Base-by-base conservation (phyloP, 352 stramenopile genomes). In the Globisporangium spinosum region DNA sequence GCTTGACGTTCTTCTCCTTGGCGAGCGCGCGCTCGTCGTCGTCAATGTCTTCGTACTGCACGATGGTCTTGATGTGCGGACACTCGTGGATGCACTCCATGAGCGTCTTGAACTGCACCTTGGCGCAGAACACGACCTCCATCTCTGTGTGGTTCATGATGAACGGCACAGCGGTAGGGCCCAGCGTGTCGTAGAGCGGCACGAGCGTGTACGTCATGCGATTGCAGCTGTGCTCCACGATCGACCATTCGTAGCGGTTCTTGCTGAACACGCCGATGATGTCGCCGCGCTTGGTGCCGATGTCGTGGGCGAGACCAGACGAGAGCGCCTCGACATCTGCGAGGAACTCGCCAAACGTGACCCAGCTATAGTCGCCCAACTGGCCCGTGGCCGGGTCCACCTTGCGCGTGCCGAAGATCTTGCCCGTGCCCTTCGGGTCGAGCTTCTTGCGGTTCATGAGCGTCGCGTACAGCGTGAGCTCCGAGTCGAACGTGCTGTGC, bases 151-250 rank as follows among this genome's bases (percentile, higher is more conserved):
- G 83, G 73, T 90, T 90, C 63, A 91, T 72, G 64, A 95, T 91
- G 68, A 82, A 91, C 51, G 83, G 80, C 57, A 95, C 79, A 32
- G 82, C 79, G 3, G 71, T 77, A 1, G 85, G 78, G 3, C 85
- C 87, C 2, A 95, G 75, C 22, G 85, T 95, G 67, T 95, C 85
- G 71, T 94, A 95, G n/a, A 95, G 75, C 55, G 85, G 85, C 64
- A 91, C 81, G 27, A 91, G 70, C 17, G 82, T 71, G 73, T 87
- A 91, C 45, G 77, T 66, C 80, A 89, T 90, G 74, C 85, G 85
- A 62, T 85, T 89, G 65, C 71, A 76, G 32, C 64, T 73, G 66
- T 88, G 82, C 69, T 93, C 85, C 0, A 87, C 80, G 7, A 89
- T 67, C 10, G 79, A 73, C 85, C 85, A 93, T 62, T 91, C 77